phyloP scores from a whole-genome alignment of 2,329 filamentous ascomycete species.

The Pestalotiopsis fici region DNA sequence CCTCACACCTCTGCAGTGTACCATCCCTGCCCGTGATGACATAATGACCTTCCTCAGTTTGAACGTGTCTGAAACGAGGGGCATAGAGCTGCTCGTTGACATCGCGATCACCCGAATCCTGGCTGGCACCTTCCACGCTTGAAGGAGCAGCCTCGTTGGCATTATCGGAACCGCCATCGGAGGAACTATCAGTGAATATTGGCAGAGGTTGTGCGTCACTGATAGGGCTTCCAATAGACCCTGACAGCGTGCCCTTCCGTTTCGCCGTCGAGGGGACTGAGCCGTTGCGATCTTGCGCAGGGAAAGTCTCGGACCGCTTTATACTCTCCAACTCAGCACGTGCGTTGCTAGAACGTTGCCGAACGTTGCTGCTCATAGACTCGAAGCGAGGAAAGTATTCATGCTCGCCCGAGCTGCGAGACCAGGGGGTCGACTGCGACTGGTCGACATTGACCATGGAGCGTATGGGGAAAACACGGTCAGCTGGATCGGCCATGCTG shows the following conservation, averaged over 20 bases:
- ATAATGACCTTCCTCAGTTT: constrained; percentile 77
- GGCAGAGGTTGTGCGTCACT: constrained; percentile 13
- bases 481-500: constrained; percentile 35
- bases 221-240: constrained; percentile 14
- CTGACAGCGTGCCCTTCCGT: constrained; percentile 17
- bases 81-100: constrained; percentile 57
- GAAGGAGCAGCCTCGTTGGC: constrained; percentile 16
- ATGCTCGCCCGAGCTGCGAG: constrained; percentile 37
- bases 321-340: constrained; percentile 21
- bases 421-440: constrained; percentile 32
- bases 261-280: not conserved
- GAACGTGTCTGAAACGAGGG: constrained; percentile 75
- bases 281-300: constrained; percentile 9
- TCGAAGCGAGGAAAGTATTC: constrained; percentile 37
- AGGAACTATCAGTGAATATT: constrained; percentile 25
- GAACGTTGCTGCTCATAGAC: constrained; percentile 26
- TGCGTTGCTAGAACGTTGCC: constrained; percentile 29
- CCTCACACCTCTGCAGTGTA: constrained; percentile 78
- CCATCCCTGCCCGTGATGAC: constrained; percentile 80
- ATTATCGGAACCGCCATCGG: constrained; percentile 18
- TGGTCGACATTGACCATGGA: constrained; percentile 74
- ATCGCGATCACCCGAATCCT: constrained; percentile 14
- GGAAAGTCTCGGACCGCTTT: constrained; percentile 17
- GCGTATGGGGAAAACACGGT: constrained; percentile 79
- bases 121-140: constrained; percentile 13